Evolutionary conservation across 23 red algal genomes (phyloP).

Genomic region (Cyanidium caldarium): DNA sequence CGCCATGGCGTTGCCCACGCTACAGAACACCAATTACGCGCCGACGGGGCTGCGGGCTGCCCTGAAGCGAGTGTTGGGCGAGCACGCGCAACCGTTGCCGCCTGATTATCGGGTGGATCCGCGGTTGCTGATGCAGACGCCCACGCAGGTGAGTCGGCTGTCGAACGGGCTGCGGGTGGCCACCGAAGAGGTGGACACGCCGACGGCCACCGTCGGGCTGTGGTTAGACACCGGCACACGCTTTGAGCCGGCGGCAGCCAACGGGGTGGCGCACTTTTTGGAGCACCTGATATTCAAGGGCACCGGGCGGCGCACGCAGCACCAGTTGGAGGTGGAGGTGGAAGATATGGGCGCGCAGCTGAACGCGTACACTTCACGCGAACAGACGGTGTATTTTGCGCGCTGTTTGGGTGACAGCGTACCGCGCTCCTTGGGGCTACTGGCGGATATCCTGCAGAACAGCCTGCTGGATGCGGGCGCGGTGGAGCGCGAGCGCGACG

Average conservation of each 20-base stretch:
- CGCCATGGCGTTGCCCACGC: background rate
- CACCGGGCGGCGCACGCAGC: constrained; percentile 57
- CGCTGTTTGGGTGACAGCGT: constrained; percentile 55
- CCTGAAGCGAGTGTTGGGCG: constrained; percentile 47
- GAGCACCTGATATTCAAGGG: constrained; percentile 99
- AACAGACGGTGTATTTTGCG: constrained; percentile 96
- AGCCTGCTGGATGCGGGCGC: constrained; percentile 58
- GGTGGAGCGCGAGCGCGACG: constrained; percentile 81
- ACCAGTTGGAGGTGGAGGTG: constrained; percentile 61
- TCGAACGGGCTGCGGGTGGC: constrained; percentile 92
- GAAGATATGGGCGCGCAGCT: constrained; percentile 94
- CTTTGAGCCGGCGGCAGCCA: constrained; percentile 57
- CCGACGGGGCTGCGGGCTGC: constrained; percentile 25
- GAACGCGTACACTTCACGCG: constrained; percentile 96
- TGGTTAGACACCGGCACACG: constrained; percentile 90
- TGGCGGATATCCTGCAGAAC: constrained; percentile 94
- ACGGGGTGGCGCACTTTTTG: constrained; percentile 96
- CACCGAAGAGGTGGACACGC: constrained; percentile 35
- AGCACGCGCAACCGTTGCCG: constrained; percentile 54
- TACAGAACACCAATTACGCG: background rate
- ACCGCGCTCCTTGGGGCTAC: constrained; percentile 46
- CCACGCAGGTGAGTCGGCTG: constrained; percentile 62
- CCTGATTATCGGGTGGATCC: constrained; percentile 32
- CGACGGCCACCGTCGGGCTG: constrained; percentile 80
- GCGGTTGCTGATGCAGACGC: constrained; percentile 16